Conservation (phyloP, 345 rosid species). For the Balakata baccata region DNA sequence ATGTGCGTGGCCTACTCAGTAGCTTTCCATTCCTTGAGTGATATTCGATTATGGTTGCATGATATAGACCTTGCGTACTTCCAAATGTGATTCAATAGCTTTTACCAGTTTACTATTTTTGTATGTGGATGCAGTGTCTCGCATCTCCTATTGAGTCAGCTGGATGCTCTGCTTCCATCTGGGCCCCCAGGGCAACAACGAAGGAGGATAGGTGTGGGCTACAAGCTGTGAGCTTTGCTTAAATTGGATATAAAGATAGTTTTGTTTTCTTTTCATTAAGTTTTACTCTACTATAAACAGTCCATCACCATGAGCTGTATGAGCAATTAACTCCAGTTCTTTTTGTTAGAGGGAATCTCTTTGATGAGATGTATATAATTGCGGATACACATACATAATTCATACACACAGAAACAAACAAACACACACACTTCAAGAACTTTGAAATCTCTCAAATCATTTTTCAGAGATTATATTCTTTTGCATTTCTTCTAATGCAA, state of each 20-base stretch:
- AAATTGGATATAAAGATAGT: constrained; percentile 1
- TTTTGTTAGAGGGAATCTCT: neutral
- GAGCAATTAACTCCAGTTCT: neutral
- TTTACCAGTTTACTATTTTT: constrained; percentile 8
- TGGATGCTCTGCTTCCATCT: constrained; percentile 68
- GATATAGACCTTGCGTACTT: neutral
- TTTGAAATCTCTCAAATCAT: neutral
- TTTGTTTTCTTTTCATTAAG: constrained; percentile 6
- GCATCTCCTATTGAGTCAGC: constrained; percentile 46
- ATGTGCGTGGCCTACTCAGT: neutral
- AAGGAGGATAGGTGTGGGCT: constrained; percentile 63
- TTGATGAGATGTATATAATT: neutral
- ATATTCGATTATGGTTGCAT: too few species aligned
- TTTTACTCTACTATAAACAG: neutral
- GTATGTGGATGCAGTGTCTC: constrained; percentile 49
- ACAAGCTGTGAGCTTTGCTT: neutral
- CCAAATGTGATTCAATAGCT: neutral
- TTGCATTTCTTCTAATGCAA: neutral
- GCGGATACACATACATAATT: too few species aligned
- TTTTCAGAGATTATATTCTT: neutral
- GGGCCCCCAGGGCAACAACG: constrained; percentile 75
- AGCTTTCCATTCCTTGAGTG: neutral
- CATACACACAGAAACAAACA: too few species aligned
- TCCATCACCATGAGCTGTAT: neutral
- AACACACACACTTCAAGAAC: too few species aligned